A percentile compares a stretch with the other conserved stretches of the same genome.
Conservation (phyloP, 768 basidiomycete species). For the Boletus sensibilis region DNA sequence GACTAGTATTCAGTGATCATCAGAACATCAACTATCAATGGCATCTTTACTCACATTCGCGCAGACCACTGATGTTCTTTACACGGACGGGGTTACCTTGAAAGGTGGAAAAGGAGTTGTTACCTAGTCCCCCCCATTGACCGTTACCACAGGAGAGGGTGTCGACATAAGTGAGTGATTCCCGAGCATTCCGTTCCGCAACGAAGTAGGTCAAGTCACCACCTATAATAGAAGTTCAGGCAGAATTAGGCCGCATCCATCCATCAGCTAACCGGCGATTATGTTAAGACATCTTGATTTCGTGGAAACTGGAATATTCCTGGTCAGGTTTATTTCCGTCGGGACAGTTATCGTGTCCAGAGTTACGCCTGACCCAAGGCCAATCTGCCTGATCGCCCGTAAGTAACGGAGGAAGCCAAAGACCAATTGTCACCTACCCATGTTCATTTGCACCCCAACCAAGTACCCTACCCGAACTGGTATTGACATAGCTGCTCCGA, state of each 20-base stretch:
- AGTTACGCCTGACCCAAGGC: constrained; percentile 62
- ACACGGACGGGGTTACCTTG: constrained; percentile 70
- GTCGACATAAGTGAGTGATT: constrained; percentile 43
- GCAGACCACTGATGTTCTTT: constrained; percentile 76
- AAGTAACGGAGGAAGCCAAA: background rate
- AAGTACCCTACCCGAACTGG: constrained; percentile 68
- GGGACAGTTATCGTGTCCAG: constrained; percentile 75
- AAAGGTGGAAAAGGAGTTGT: constrained; percentile 58
- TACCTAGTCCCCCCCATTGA: constrained; percentile 77
- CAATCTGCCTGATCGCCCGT: constrained; percentile 62
- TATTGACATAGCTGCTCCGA: constrained; percentile 71
- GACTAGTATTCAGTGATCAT: constrained; percentile 41
- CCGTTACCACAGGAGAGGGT: constrained; percentile 82
- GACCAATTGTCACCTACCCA: constrained; percentile 47
- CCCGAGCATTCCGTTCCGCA: constrained; percentile 51
- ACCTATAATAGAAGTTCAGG: constrained; percentile 38
- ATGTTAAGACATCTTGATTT: constrained; percentile 63
- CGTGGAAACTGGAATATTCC: constrained; percentile 48
- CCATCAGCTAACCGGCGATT: constrained; percentile 50
- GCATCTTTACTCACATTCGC: constrained; percentile 67
- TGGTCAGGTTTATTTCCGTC: constrained; percentile 79
- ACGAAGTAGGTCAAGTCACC: constrained; percentile 79
- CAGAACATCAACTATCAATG: background rate
- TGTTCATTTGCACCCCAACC: constrained; percentile 90
- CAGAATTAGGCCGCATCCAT: background rate